phyloP scores from a whole-genome alignment of 441 rosid species.

The Euphorbia schlechtendalii region DNA sequence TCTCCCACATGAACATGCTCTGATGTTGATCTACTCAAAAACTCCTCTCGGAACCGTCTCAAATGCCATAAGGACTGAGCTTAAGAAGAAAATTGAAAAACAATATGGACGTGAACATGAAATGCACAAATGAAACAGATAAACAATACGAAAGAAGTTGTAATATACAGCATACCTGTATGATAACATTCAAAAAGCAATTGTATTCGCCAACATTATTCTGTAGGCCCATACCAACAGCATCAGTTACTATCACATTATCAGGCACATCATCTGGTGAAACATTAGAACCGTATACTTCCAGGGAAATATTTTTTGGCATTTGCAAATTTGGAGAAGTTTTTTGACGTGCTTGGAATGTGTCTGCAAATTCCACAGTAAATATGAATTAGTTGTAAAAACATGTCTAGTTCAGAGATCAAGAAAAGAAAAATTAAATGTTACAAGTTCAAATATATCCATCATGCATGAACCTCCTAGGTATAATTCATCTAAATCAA shows the following conservation, averaged over 20 bases:
- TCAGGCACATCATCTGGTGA: constrained; percentile 30
- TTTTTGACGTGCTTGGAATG: constrained; percentile 50
- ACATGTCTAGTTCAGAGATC: constrained; percentile 5
- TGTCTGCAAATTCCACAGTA: constrained; percentile 39
- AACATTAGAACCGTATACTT: constrained; percentile 27
- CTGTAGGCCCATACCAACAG: constrained; percentile 75
- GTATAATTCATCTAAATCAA: not conserved
- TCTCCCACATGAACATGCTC: constrained; percentile 85
- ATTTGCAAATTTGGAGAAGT: constrained; percentile 38
- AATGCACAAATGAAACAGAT: constrained; percentile 4
- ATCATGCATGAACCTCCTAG: not conserved
- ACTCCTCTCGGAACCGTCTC: constrained; percentile 66
- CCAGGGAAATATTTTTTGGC: constrained; percentile 24
- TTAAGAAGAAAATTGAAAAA: constrained; percentile 17
- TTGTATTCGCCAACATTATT: constrained; percentile 96
- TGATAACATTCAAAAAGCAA: constrained; percentile 93
- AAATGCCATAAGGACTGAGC: constrained; percentile 92
- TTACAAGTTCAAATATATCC: not conserved
- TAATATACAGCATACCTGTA: constrained; percentile 50
- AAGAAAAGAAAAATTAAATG: not conserved
- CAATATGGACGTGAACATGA: constrained; percentile 14
- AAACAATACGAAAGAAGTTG: constrained; percentile 1
- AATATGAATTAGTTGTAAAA: constrained; percentile 7
- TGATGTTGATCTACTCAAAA: constrained; percentile 58
- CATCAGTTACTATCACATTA: constrained; percentile 31